Percentiles rank a stretch among this genome's conserved stretches.
phyloP scores from a whole-genome alignment of 768 basidiomycete genomes.

The Leucosporidium yakuticum region DNA sequence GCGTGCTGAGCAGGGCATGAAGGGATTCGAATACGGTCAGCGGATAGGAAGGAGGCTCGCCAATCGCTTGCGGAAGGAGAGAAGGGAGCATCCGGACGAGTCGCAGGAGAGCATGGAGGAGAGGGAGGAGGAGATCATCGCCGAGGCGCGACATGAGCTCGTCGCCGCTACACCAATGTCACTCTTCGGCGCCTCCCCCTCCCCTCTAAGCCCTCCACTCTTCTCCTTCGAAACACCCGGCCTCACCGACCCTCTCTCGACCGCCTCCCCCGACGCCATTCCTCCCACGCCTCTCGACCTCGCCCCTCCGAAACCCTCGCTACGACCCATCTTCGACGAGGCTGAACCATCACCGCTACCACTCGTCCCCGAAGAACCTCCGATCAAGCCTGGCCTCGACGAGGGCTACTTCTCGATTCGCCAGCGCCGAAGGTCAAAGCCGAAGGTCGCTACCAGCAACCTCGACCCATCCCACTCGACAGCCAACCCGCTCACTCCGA shows the following conservation, averaged over 20 bases:
- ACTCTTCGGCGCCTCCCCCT: not conserved
- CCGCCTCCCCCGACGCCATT: too few relatives aligned
- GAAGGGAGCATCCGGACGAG: not conserved
- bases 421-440: not conserved
- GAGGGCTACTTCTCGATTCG: conserved; percentile 5
- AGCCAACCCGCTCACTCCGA: not conserved
- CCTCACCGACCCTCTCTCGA: not conserved
- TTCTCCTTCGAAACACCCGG: not conserved
- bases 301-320: too few relatives aligned
- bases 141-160: not conserved
- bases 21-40: conserved; percentile 6
- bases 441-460: too few relatives aligned
- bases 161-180: not conserved
- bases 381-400: not conserved
- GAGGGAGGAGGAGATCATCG: not conserved
- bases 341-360: too few relatives aligned
- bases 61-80: not conserved
- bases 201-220: not conserved
- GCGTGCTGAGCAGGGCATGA: conserved; percentile 7
- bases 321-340: too few relatives aligned
- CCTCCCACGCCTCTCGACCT: too few relatives aligned
- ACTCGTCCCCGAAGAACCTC: too few relatives aligned
- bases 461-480: too few relatives aligned
- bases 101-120: not conserved
- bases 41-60: not conserved